These are phyloP conservation scores for Tetracladium marchalianum DNA, from an alignment of 495 filamentous ascomycete species.

Conservation along the genomic window DNA sequence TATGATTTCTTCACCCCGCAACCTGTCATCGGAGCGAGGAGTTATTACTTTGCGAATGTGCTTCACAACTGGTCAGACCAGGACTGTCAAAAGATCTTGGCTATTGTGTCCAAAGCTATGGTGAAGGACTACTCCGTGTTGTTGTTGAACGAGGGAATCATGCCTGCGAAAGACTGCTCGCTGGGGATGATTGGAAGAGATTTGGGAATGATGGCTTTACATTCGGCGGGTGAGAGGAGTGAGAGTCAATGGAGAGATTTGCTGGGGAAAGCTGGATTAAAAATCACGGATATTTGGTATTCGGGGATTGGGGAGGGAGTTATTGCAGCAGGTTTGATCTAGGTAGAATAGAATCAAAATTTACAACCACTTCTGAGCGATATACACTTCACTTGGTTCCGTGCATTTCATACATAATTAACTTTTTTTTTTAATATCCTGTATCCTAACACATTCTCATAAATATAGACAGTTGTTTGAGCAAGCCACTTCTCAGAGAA, in stretches of 20 bases:
- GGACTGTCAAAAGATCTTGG: slow-evolving; percentile 14
- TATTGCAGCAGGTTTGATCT: background rate
- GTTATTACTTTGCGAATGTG: slow-evolving; percentile 25
- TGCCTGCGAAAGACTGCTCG: slow-evolving; percentile 11
- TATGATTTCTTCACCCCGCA: slow-evolving; percentile 43
- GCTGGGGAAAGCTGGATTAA: background rate
- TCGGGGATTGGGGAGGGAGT: slow-evolving; percentile 3
- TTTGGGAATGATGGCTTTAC: slow-evolving; percentile 26
- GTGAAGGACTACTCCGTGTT: slow-evolving; percentile 10
- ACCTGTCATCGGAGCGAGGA: slow-evolving; percentile 28
- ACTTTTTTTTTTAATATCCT: too few relatives aligned
- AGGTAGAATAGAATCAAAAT: too few relatives aligned
- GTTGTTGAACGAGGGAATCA: slow-evolving; percentile 1
- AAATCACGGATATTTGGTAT: slow-evolving; percentile 1
- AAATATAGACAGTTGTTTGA: too few relatives aligned
- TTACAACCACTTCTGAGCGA: too few relatives aligned
- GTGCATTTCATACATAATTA: too few relatives aligned
- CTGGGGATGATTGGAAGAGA: slow-evolving; percentile 22
- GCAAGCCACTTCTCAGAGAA: too few relatives aligned
- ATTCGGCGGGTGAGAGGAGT: background rate
- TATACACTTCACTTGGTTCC: too few relatives aligned
- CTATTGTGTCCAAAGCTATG: slow-evolving; percentile 25
- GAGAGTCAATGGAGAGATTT: slow-evolving; percentile 9
- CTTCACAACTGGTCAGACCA: slow-evolving; percentile 22
- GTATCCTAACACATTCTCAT: too few relatives aligned